These are phyloP conservation scores for Fragilariopsis cylindrus DNA, from an alignment of 108 stramenopile species.

Conservation along the genomic window DNA sequence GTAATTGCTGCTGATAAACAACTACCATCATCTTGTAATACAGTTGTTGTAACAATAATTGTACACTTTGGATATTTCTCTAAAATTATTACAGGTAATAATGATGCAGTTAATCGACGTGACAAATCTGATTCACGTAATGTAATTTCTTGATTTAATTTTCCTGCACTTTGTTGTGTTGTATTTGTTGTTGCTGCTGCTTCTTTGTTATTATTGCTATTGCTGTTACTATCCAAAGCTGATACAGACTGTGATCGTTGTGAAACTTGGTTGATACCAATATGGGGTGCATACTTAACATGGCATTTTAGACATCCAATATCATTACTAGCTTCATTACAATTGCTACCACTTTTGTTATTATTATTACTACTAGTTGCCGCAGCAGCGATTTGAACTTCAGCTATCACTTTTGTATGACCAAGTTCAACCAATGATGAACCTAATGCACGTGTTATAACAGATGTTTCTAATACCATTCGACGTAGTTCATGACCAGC, in stretches of 20 bases:
- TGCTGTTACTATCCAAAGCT: conserved; percentile 23
- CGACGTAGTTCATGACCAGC: conserved; percentile 49
- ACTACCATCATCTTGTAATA: conserved; percentile 82
- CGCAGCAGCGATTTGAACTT: conserved; percentile 37
- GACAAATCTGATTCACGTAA: conserved; percentile 60
- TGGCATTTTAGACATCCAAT: conserved; percentile 37
- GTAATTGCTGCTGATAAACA: conserved; percentile 64
- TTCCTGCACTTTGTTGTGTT: conserved; percentile 34
- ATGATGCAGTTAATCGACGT: conserved; percentile 45
- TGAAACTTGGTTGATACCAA: conserved; percentile 48
- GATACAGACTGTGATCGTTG: conserved; percentile 32
- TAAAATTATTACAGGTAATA: conserved; percentile 51
- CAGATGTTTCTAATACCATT: conserved; percentile 46
- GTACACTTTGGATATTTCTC: conserved; percentile 55
- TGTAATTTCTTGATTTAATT: conserved; percentile 31
- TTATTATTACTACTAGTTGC: conserved; percentile 25
- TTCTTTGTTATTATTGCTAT: too few relatives aligned
- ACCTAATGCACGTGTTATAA: conserved; percentile 45
- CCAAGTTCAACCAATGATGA: conserved; percentile 80
- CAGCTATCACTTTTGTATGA: conserved; percentile 77
- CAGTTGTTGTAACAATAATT: conserved; percentile 57
- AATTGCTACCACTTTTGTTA: conserved; percentile 5
- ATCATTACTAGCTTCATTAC: conserved; percentile 12
- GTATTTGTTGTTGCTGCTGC: conserved; percentile 4
- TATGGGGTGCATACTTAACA: conserved; percentile 64